Base-by-base conservation (phyloP, 768 basidiomycete species). In the Floccularia luteovirens region DNA sequence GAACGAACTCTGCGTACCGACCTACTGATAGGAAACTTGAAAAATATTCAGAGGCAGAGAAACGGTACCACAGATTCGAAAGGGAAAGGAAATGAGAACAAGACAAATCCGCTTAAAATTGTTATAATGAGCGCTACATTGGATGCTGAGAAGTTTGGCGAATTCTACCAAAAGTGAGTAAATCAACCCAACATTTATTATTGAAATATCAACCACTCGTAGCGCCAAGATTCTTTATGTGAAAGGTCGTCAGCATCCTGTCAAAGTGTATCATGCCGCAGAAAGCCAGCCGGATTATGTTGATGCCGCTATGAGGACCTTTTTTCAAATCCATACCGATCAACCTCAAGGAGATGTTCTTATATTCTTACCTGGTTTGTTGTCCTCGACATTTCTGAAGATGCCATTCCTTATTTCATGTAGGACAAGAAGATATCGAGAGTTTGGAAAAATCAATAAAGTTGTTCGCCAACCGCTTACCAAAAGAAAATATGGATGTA, bases 51-150 rank as follows among this genome's bases (percentile, higher is more conserved):
- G 51, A 66, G 63, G 28, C 59, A 66, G 38, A 67, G 94, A 48
- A 91, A 90, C 49, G 53, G 50, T 1, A 46, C 40, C 17, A 48
- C 38, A 39, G 57, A 62, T 21, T 50, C 37, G 7, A 73, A 70
- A 38, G 63, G 63, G 28, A 80, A 77, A 48, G 65, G 61, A 11
- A 72, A 73, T 36, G 54, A 53, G 11, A 55, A 61, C 52, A 42
- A 37, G 25, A 28, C 68, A 2, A 79, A 78, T 44, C 82, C 85
- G 12, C 73, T 99, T 44, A 98, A 93, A 58, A 74, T 99, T 27
- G 75, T 99, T 16, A 75, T 99, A 48, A 99, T 99, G 96, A 92
- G 90, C 58, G 96, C 96, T 2, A 98, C 96, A 5, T 71, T 99
- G 24, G 93, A 99, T 54, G 93, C 93, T 0, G 84, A 93, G 48